A percentile compares a stretch with the other conserved stretches of the same genome.
These are phyloP conservation scores for Globisporangium rhizosaccharum DNA, from an alignment of 352 stramenopile species.

Conservation along the genomic window DNA sequence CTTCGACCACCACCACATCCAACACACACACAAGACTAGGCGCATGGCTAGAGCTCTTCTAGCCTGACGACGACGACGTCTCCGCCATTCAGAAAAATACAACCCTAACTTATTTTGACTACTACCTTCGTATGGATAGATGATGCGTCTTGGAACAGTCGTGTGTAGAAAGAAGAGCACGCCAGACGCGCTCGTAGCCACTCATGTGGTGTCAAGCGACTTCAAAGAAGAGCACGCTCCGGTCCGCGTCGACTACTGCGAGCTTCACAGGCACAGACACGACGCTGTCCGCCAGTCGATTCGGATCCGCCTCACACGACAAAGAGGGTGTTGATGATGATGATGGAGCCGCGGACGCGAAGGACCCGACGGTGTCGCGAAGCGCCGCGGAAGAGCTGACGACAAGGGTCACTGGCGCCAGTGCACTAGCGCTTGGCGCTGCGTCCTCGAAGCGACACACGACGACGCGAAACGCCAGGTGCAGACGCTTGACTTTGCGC, in stretches of 20 bases:
- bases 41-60: no score
- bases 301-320: no score
- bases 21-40: no score
- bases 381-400: constrained; percentile 1
- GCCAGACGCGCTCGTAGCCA: constrained; percentile 1
- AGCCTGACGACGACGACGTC: no score
- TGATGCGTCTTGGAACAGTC: no score
- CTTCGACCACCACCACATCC: no score
- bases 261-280: constrained; percentile 44
- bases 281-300: background rate
- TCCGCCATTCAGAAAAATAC: no score
- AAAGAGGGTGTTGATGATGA: background rate
- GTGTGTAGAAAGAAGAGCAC: background rate
- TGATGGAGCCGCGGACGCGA: background rate
- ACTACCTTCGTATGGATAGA: no score
- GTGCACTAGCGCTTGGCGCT: constrained; percentile 19
- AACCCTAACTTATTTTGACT: no score
- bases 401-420: constrained; percentile 9
- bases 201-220: constrained; percentile 9
- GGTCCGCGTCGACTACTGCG: constrained; percentile 48
- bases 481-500: constrained; percentile 36
- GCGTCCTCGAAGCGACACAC: constrained; percentile 42
- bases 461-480: constrained; percentile 48
- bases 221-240: constrained; percentile 63
- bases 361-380: background rate